These are phyloP conservation scores for Penicillium sp. DNA, from an alignment of 2,329 filamentous ascomycete species.

Conservation along the genomic window DNA sequence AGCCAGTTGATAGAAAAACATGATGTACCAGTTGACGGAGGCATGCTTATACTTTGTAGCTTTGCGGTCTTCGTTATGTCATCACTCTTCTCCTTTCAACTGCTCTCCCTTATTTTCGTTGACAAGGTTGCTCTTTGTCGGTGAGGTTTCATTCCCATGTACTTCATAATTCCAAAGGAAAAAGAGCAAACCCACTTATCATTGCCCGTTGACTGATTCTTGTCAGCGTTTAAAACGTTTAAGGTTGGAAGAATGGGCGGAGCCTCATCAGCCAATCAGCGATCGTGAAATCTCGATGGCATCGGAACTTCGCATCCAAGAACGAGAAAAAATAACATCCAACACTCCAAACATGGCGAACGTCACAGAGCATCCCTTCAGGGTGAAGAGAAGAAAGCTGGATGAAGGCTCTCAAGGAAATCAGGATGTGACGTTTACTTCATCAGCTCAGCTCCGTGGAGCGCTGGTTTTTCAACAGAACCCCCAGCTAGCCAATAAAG, in stretches of 20 bases:
- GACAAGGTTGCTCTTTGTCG: too few species aligned
- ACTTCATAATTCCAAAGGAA: background rate
- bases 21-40: too few species aligned
- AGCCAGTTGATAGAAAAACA: too few species aligned
- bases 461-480: conserved; percentile 73
- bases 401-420: conserved; percentile 24
- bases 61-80: too few species aligned
- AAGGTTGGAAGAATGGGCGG: conserved; percentile 9
- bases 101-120: too few species aligned
- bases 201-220: background rate
- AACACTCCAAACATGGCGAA: conserved; percentile 29
- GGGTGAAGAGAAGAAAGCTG: conserved; percentile 43
- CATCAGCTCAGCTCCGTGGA: conserved; percentile 66
- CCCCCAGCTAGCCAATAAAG: conserved; percentile 58
- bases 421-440: conserved; percentile 32
- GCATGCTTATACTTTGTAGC: too few species aligned
- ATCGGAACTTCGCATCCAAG: conserved; percentile 21
- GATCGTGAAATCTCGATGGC: conserved; percentile 20
- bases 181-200: background rate
- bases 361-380: conserved; percentile 33
- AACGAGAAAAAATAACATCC: conserved; percentile 19
- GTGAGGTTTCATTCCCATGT: too few species aligned
- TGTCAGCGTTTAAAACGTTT: background rate
- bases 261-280: conserved; percentile 18
- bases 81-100: too few species aligned